Evolutionary conservation across 345 rosid genomes (phyloP).

Genomic region (Lepidium didymum): DNA sequence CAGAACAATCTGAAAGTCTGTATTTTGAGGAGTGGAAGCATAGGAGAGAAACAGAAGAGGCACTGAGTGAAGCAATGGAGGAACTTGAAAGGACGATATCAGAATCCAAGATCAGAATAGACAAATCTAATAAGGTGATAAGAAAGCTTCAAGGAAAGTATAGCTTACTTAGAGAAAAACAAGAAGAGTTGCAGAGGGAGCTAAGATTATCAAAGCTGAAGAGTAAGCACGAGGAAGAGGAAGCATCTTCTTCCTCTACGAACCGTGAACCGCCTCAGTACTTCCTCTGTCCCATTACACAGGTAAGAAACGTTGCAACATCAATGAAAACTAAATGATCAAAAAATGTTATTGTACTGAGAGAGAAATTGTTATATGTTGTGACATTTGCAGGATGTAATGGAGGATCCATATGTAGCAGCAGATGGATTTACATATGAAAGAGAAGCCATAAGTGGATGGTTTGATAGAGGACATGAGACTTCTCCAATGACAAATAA

Average conservation of each 20-base stretch:
- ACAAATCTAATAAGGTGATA: constrained; percentile 39
- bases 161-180: constrained; percentile 45
- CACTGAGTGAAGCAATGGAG: constrained; percentile 36
- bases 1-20: constrained; percentile 38
- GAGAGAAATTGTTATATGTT: background rate
- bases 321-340: background rate
- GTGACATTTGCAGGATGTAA: constrained; percentile 43
- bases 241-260: background rate
- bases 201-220: constrained; percentile 62
- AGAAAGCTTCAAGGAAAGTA: constrained; percentile 53
- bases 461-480: constrained; percentile 48
- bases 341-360: background rate
- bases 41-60: constrained; percentile 52
- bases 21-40: constrained; percentile 44
- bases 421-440: constrained; percentile 75
- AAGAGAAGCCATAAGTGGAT: constrained; percentile 51
- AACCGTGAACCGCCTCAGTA: constrained; percentile 21
- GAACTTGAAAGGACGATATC: constrained; percentile 38
- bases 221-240: constrained; percentile 19
- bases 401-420: constrained; percentile 71
- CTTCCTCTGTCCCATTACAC: constrained; percentile 69
- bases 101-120: constrained; percentile 38
- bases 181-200: constrained; percentile 48
- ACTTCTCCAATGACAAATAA: constrained; percentile 68
- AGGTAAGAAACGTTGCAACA: constrained; percentile 7